phyloP scores from a whole-genome alignment of 1,284 basidiomycete genomes.

The Phylloboletellus chloephorus region DNA sequence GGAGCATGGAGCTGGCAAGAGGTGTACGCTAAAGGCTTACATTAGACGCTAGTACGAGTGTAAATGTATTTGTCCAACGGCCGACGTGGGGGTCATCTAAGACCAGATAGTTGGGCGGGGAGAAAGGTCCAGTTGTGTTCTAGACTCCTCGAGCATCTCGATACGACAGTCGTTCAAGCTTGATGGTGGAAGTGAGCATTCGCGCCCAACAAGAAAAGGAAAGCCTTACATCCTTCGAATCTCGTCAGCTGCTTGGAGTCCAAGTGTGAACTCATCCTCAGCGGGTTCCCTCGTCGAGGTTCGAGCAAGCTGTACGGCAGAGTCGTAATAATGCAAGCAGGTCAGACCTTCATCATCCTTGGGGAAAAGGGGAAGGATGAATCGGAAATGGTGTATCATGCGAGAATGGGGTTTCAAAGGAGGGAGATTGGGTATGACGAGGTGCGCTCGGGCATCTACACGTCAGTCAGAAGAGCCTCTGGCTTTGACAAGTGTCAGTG shows the following conservation, averaged over 20 bases:
- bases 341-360: conserved; percentile 58
- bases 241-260: conserved; percentile 58
- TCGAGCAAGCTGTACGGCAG: conserved; percentile 70
- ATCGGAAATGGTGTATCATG: conserved; percentile 70
- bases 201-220: background rate
- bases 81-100: conserved; percentile 1
- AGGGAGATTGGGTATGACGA: conserved; percentile 61
- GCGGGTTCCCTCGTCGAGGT: conserved; percentile 59
- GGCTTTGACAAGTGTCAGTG: conserved; percentile 3
- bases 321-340: conserved; percentile 67
- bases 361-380: conserved; percentile 61
- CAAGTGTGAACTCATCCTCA: conserved; percentile 64
- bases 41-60: conserved; percentile 28
- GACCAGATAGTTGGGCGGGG: conserved; percentile 12
- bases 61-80: background rate
- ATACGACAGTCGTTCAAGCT: conserved; percentile 57
- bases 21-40: conserved; percentile 46
- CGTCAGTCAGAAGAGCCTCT: conserved; percentile 4
- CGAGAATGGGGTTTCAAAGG: conserved; percentile 57
- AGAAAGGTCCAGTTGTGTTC: conserved; percentile 35
- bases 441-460: conserved; percentile 58
- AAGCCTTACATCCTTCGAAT: conserved; percentile 50
- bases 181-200: conserved; percentile 6
- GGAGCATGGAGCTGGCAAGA: conserved; percentile 52
- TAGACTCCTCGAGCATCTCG: conserved; percentile 56